Evolutionary conservation across 1,139 yeast genomes (phyloP), one percentile per base, ranked within the genome.

Genomic region (Candida neerlandica): DNA sequence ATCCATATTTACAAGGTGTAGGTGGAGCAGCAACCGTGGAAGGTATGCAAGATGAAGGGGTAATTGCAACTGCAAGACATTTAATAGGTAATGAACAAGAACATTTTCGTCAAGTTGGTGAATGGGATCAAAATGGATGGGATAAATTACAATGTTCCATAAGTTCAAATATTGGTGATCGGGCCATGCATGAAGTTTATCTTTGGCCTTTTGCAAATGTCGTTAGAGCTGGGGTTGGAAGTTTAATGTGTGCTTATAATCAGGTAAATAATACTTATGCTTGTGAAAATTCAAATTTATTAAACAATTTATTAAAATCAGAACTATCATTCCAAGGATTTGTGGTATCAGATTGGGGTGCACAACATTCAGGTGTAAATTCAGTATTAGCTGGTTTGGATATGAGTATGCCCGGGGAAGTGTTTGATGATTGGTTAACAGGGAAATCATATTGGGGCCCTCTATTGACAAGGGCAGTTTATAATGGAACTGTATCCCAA

Each of bases 181-280:
- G 85, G 37, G 79, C 84, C 1, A 73, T 84, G 78, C 88, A 82
- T 59, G 89, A 84, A 58, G 62, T 82, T 1, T 84, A 78, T 60
- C 64, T 82, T 47, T 82, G 87, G 86, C 89, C 89, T 5, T 84
- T 82, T 69, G 86, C 85, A 21, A 85, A 84, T 59, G 78, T 80
- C 43, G 71, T 84, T 34, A 73, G 77, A 51, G 84, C 87, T 9
- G 86, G 86, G 12, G 84, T 71, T 29, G 86, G 84, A 1, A 74
- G 84, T 23, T 70, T 84, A 12, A 82, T 84, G 85, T 83, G 88
- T 58, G 73, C 86, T 0, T 83, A 81, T 60, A 83, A 84, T 55
- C 70, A 73, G 56, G 77, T 84, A 44, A 84, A 84, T 64, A 80
- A 81, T 55, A 73, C 84, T 1, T 78, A 81, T 55, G 80, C 84